Evolutionary conservation across 2,329 filamentous ascomycete genomes (phyloP).

Genomic region (Talaromyces sp.): DNA sequence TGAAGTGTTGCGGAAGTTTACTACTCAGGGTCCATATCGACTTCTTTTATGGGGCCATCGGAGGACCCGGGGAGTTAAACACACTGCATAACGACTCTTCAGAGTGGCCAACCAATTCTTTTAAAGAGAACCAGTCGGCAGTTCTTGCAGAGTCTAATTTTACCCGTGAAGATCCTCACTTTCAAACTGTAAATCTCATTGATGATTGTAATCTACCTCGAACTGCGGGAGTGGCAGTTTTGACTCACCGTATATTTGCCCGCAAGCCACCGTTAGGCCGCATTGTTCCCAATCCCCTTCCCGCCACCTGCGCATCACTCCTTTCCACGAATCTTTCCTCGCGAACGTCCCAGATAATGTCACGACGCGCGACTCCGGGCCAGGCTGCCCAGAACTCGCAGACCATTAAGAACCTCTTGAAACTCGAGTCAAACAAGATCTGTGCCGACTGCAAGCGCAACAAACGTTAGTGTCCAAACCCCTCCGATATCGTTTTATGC

Average conservation of each 20-base stretch:
- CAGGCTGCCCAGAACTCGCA: conserved; percentile 89
- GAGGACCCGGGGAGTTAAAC: too few relatives aligned
- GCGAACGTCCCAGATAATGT: conserved; percentile 33
- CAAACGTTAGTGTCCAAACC: conserved; percentile 69
- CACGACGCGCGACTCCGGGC: conserved; percentile 68
- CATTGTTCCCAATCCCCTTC: conserved; percentile 15
- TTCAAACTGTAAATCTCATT: too few relatives aligned
- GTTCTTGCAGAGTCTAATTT: too few relatives aligned
- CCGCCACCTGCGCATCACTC: conserved; percentile 32
- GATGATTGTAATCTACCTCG: conserved; percentile 7
- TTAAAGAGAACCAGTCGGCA: too few relatives aligned
- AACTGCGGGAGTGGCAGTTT: conserved; percentile 29
- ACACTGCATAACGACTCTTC: too few relatives aligned
- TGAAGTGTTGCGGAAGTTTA: background rate
- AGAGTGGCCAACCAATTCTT: too few relatives aligned
- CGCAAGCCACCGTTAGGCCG: conserved; percentile 28
- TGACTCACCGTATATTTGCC: conserved; percentile 19
- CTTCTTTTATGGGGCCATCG: too few relatives aligned
- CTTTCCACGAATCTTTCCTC: conserved; percentile 18
- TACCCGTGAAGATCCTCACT: too few relatives aligned
- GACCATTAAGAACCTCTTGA: conserved; percentile 92
- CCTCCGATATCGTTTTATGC: conserved; percentile 13
- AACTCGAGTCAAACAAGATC: conserved; percentile 92
- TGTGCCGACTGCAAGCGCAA: conserved; percentile 99
- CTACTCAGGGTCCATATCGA: too few relatives aligned